These are phyloP conservation scores for Blastomyces silverae DNA, from an alignment of 2,329 filamentous ascomycete species.

Conservation along the genomic window DNA sequence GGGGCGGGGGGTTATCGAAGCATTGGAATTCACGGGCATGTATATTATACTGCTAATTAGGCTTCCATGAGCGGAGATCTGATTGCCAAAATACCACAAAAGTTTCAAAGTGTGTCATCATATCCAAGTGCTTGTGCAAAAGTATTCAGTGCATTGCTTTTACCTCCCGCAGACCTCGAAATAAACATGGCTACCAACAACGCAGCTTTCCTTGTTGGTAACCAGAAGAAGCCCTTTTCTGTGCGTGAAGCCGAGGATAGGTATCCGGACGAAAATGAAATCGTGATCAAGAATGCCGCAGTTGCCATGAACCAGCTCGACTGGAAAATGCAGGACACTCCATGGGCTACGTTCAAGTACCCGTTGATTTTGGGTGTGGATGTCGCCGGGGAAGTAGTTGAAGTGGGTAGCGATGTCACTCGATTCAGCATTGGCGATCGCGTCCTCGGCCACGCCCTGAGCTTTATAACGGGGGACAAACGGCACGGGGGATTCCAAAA, in stretches of 20 bases:
- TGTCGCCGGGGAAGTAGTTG: constrained; percentile 42
- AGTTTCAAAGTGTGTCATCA: neutral
- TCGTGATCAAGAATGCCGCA: constrained; percentile 37
- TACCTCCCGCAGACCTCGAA: neutral
- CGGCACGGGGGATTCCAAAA: constrained; percentile 25
- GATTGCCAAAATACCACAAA: neutral
- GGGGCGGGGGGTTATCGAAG: neutral
- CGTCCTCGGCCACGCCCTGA: constrained; percentile 32
- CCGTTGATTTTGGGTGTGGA: constrained; percentile 39
- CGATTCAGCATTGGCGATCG: constrained; percentile 43
- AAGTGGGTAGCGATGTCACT: constrained; percentile 43
- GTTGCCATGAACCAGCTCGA: constrained; percentile 43
- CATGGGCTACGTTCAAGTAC: constrained; percentile 27
- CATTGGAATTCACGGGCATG: neutral
- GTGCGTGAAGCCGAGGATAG: constrained; percentile 36
- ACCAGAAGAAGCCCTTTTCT: constrained; percentile 28
- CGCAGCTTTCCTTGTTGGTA: constrained; percentile 31
- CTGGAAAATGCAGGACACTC: constrained; percentile 32
- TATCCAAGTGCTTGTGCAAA: neutral
- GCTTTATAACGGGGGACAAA: constrained; percentile 20
- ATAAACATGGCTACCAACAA: constrained; percentile 23
- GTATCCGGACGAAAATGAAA: constrained; percentile 31
- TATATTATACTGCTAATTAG: neutral
- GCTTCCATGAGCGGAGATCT: neutral
- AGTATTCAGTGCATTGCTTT: neutral